phyloP scores from a whole-genome alignment of 805 yeast genomes.

The Ogataea siamensis region DNA sequence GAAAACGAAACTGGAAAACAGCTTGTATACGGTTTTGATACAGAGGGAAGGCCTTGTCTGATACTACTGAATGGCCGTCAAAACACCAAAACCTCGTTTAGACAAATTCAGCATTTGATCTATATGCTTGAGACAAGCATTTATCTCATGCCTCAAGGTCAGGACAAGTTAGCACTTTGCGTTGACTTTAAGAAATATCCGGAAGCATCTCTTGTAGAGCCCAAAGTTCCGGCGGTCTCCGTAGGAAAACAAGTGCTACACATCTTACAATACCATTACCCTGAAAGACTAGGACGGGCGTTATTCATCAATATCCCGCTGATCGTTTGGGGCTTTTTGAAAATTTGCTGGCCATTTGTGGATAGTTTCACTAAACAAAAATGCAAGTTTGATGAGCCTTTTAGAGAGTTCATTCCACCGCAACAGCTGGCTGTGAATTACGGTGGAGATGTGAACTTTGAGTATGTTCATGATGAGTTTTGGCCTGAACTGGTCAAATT shows the following conservation, averaged over 20 bases:
- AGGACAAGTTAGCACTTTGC: conserved; percentile 85
- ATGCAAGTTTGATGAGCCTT: conserved; percentile 88
- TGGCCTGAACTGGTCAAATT: conserved; percentile 73
- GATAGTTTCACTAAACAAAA: conserved; percentile 95
- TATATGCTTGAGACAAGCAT: conserved; percentile 90
- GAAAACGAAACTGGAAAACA: conserved; percentile 95
- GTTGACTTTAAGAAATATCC: conserved; percentile 90
- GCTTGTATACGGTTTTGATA: conserved; percentile 84
- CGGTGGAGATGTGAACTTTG: conserved; percentile 85
- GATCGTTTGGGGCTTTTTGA: conserved; percentile 89
- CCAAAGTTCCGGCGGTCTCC: conserved; percentile 70
- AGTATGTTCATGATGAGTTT: conserved; percentile 73
- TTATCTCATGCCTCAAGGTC: conserved; percentile 94
- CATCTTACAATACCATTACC: conserved; percentile 94
- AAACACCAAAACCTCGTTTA: conserved; percentile 85
- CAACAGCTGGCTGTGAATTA: conserved; percentile 78
- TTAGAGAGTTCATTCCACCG: conserved; percentile 73
- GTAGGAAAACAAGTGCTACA: conserved; percentile 87
- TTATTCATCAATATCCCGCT: conserved; percentile 91
- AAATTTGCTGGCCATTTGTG: conserved; percentile 91
- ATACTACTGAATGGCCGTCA: conserved; percentile 93
- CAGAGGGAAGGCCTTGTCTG: conserved; percentile 87
- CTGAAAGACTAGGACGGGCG: conserved; percentile 93
- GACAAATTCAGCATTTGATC: conserved; percentile 92
- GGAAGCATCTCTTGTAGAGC: conserved; percentile 34